Percentiles rank a stretch among this genome's conserved stretches.
phyloP scores from a whole-genome alignment of 1,139 yeast genomes.

The Zygosaccharomyces pseudobailii region DNA sequence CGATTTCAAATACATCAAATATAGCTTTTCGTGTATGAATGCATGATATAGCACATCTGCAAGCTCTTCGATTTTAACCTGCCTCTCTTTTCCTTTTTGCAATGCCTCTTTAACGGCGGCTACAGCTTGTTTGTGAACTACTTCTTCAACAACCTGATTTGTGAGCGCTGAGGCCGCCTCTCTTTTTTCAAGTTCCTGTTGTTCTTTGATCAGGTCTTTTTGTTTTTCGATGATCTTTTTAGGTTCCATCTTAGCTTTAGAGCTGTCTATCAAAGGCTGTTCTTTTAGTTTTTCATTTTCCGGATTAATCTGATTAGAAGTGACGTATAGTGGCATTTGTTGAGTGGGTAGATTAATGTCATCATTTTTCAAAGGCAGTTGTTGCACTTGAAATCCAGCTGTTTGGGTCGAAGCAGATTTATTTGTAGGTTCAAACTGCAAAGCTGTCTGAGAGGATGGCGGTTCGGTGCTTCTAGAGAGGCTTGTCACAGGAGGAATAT shows the following conservation, averaged over 20 bases:
- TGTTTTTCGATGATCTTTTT: not conserved
- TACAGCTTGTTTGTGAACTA: conserved; percentile 25
- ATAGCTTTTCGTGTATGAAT: conserved; percentile 53
- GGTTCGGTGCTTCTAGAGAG: not conserved
- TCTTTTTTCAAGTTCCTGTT: conserved; percentile 20
- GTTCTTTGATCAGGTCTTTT: not conserved
- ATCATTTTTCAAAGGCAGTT: not conserved
- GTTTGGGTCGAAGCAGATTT: not conserved
- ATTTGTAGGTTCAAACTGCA: not conserved
- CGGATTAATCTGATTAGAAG: not conserved
- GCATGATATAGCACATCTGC: conserved; percentile 52
- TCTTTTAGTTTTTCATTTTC: not conserved
- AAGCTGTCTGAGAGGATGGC: not conserved
- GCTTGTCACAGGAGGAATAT: not conserved
- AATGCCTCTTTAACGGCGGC: conserved; percentile 6
- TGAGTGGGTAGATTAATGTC: not conserved
- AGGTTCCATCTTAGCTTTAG: not conserved
- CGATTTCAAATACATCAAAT: conserved; percentile 40
- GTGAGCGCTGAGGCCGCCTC: conserved; percentile 32
- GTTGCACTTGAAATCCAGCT: not conserved
- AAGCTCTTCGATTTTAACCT: conserved; percentile 37
- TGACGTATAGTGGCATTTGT: not conserved
- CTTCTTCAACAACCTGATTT: conserved; percentile 34
- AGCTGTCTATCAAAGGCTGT: not conserved
- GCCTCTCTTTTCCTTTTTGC: conserved; percentile 4